These are phyloP conservation scores for Termitomyces sp. DNA, from an alignment of 768 basidiomycete genomes.

Conservation along the genomic window DNA sequence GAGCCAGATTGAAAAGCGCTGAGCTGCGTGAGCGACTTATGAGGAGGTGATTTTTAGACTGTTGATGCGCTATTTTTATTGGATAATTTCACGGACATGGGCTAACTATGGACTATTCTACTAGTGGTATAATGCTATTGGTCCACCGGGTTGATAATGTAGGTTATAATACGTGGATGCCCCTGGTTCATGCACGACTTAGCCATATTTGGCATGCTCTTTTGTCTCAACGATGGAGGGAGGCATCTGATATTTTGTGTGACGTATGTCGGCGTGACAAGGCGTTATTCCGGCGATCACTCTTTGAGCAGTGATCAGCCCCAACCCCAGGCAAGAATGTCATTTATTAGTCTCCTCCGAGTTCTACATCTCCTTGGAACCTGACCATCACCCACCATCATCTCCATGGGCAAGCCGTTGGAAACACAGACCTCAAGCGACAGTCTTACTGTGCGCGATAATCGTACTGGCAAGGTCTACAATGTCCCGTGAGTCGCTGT, in stretches of 20 bases:
- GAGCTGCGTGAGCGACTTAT: conserved; percentile 54
- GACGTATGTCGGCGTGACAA: not conserved
- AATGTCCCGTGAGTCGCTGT: conserved; percentile 56
- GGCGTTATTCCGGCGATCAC: conserved; percentile 2
- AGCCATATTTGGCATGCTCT: not conserved
- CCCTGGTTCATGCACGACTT: not conserved
- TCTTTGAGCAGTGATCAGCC: not conserved
- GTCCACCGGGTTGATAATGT: not conserved
- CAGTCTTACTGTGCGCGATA: conserved; percentile 68
- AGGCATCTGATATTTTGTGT: conserved; percentile 14
- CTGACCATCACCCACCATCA: not conserved
- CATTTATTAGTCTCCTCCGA: conserved; percentile 2
- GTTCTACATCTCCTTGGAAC: not conserved
- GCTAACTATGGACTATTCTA: not conserved
- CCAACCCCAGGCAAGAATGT: conserved; percentile 3
- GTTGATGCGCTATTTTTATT: not conserved
- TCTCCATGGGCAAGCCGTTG: conserved; percentile 14
- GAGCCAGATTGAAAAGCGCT: conserved; percentile 70
- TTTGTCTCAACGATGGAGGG: too few relatives aligned
- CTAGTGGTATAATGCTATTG: not conserved
- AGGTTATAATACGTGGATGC: not conserved
- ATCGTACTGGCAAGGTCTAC: conserved; percentile 79
- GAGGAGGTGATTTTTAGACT: conserved; percentile 18
- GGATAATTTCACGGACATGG: not conserved
- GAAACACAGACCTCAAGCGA: conserved; percentile 17